phyloP scores from a whole-genome alignment of 345 rosid genomes.

The Citrus unshiu region DNA sequence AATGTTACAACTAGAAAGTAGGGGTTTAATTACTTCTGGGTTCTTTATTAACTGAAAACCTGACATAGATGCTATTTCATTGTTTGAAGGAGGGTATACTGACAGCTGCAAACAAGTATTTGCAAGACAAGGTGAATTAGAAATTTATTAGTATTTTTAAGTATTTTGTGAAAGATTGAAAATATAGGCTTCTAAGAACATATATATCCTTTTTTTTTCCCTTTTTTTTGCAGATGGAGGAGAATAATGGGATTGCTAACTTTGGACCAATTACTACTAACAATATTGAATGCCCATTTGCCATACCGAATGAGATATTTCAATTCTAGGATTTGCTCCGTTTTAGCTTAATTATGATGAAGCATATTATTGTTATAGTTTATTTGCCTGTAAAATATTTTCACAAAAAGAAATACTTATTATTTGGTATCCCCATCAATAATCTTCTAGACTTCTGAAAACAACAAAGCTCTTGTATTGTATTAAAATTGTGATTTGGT shows the following conservation, averaged over 20 bases:
- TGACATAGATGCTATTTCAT: too few relatives aligned
- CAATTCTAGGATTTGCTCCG: conserved; percentile 33
- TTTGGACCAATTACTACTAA: conserved; percentile 34
- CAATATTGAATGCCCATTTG: conserved; percentile 55
- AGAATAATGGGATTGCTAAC: conserved; percentile 44
- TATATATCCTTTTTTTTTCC: background rate
- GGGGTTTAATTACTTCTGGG: too few relatives aligned
- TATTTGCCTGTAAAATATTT: background rate
- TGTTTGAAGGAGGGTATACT: conserved; percentile 63
- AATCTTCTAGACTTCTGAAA: background rate
- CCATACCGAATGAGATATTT: conserved; percentile 56
- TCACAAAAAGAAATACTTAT: background rate
- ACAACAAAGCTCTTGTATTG: background rate
- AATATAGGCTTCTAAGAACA: background rate
- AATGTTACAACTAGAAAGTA: too few relatives aligned
- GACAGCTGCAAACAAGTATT: conserved; percentile 65
- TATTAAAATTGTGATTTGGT: background rate
- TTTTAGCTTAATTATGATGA: background rate
- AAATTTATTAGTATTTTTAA: background rate
- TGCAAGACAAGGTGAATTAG: conserved; percentile 67
- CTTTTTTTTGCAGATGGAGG: conserved; percentile 50
- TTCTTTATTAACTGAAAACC: too few relatives aligned
- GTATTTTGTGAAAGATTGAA: background rate
- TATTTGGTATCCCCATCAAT: background rate
- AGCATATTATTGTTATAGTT: background rate